phyloP scores from a whole-genome alignment of 257 asterid species.

The Solanum commersonii region DNA sequence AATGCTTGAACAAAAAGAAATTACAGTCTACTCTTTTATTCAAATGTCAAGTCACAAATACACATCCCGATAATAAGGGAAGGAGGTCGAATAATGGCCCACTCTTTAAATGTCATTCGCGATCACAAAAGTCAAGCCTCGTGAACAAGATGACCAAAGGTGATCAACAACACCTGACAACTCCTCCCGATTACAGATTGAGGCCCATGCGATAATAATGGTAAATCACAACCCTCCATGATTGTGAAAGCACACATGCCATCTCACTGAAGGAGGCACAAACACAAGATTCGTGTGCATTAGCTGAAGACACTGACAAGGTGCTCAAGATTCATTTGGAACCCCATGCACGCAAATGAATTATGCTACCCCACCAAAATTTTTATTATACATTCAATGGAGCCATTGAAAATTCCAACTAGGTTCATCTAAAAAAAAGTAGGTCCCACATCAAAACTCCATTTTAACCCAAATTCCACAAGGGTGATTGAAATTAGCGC shows the following conservation, averaged over 20 bases:
- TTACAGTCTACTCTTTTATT: too few relatives aligned
- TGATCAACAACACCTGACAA: not conserved
- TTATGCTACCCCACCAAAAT: not conserved
- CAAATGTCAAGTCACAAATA: too few relatives aligned
- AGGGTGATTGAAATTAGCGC: too few relatives aligned
- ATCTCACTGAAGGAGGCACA: too few relatives aligned
- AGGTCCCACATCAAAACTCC: not conserved
- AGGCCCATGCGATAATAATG: too few relatives aligned
- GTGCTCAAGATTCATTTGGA: too few relatives aligned
- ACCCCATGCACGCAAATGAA: rapidly evolving
- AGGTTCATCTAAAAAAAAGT: not conserved
- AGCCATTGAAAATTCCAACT: too few relatives aligned
- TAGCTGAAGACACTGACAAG: not conserved
- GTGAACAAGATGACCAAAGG: too few relatives aligned
- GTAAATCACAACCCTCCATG: not conserved
- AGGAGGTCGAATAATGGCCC: too few relatives aligned
- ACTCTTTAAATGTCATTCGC: too few relatives aligned
- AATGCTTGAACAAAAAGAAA: too few relatives aligned
- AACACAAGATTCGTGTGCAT: not conserved
- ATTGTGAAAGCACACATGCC: not conserved
- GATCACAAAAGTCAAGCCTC: not conserved
- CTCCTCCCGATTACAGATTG: rapidly evolving
- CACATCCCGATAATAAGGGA: rapidly evolving
- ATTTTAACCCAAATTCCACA: not conserved
- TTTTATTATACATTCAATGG: not conserved